Percentiles rank a stretch among this genome's conserved stretches.
Evolutionary conservation across 2,329 filamentous ascomycete genomes (phyloP).

Genomic region (Exophiala sp.): DNA sequence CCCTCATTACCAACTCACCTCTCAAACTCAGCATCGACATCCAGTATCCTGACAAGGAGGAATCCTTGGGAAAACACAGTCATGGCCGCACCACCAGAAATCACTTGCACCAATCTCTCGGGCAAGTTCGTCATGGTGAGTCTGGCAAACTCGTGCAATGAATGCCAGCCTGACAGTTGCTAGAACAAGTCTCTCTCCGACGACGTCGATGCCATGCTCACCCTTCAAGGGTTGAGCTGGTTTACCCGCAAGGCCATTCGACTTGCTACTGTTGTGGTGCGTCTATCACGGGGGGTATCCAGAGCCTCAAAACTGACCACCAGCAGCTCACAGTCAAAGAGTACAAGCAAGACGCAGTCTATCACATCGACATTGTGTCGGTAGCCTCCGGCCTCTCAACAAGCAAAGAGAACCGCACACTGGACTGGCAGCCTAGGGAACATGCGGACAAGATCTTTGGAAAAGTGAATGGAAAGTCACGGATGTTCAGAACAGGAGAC

Average conservation of each 20-base stretch:
- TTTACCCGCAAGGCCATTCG: slow-evolving; percentile 65
- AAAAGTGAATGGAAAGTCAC: slow-evolving; percentile 55
- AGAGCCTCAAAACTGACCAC: background rate
- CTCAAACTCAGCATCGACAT: too few species aligned
- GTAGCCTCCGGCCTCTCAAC: slow-evolving; percentile 63
- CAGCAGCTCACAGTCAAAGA: slow-evolving; percentile 36
- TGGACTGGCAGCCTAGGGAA: slow-evolving; percentile 56
- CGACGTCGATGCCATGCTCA: slow-evolving; percentile 60
- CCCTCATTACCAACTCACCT: too few species aligned
- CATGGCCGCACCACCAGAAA: slow-evolving; percentile 66
- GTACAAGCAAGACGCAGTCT: slow-evolving; percentile 41
- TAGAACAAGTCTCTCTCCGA: slow-evolving; percentile 73
- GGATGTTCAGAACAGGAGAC: slow-evolving; percentile 26
- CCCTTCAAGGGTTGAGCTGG: slow-evolving; percentile 62
- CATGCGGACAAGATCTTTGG: slow-evolving; percentile 80
- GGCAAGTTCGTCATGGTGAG: slow-evolving; percentile 66
- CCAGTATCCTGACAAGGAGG: too few species aligned
- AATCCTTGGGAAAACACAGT: slow-evolving; percentile 29
- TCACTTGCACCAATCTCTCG: slow-evolving; percentile 61
- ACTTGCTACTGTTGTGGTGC: slow-evolving; percentile 54
- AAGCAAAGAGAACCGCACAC: slow-evolving; percentile 53
- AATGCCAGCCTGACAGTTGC: background rate
- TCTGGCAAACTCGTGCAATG: background rate
- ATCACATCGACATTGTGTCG: slow-evolving; percentile 68
- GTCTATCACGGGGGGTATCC: slow-evolving; percentile 39